Percentiles rank a stretch among this genome's conserved stretches.
phyloP scores from a whole-genome alignment of 352 stramenopile species.

The Phytophthora melonis region DNA sequence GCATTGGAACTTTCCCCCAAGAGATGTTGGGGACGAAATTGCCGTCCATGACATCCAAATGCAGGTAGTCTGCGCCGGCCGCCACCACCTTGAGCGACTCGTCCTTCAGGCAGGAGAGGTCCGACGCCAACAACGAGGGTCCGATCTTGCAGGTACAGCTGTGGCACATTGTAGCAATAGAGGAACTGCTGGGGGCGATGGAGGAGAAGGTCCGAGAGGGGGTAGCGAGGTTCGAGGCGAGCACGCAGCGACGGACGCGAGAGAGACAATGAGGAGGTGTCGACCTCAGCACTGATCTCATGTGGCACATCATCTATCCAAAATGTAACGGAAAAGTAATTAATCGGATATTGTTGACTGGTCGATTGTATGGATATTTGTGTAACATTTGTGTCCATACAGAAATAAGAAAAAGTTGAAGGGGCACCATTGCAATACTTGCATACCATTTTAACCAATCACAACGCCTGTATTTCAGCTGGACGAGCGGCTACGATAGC shows the following conservation, averaged over 20 bases:
- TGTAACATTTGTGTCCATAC: conserved; percentile 5
- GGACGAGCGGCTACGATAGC: conserved; percentile 40
- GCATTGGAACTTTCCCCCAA: conserved; percentile 70
- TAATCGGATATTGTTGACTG: not conserved
- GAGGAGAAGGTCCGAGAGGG: not conserved
- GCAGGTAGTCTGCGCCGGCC: conserved; percentile 95
- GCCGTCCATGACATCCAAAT: conserved; percentile 99
- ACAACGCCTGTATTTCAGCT: not conserved
- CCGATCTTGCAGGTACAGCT: conserved; percentile 90
- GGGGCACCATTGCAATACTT: conserved; percentile 10
- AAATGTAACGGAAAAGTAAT: conserved; percentile 4
- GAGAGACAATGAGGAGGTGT: conserved; percentile 11
- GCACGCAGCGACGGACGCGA: conserved; percentile 9
- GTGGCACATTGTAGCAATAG: conserved; percentile 71
- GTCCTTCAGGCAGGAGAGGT: conserved; percentile 94
- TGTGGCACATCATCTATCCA: conserved; percentile 24
- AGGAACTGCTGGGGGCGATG: not conserved
- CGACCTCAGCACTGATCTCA: conserved; percentile 12
- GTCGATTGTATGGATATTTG: not conserved
- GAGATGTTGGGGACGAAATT: conserved; percentile 99
- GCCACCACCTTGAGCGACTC: conserved; percentile 92
- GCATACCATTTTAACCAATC: conserved; percentile 18
- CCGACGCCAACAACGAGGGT: conserved; percentile 94
- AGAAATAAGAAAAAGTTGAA: not conserved
- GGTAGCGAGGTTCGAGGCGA: not conserved